Evolutionary conservation across 805 yeast species (phyloP).

Genomic region (Cyberlindnera veronae): DNA sequence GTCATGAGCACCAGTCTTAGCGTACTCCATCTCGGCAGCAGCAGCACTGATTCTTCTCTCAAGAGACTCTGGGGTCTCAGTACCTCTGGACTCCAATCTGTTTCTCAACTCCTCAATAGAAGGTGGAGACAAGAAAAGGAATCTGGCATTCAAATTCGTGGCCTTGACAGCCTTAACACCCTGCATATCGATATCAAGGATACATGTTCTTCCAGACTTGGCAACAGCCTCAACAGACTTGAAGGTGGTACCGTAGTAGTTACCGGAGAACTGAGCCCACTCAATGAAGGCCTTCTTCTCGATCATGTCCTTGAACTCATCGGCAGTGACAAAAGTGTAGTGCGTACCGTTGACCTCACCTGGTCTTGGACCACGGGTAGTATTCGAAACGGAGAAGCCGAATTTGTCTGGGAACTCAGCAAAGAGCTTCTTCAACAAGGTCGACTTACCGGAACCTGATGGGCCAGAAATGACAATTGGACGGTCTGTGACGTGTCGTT

Average conservation of each 20-base stretch:
- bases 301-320: conserved; percentile 73
- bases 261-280: conserved; percentile 98
- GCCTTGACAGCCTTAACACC: conserved; percentile 92
- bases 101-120: conserved; percentile 70
- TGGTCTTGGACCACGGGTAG: conserved; percentile 87
- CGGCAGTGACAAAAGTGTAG: conserved; percentile 82
- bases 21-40: conserved; percentile 80
- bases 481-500: conserved; percentile 43
- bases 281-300: conserved; percentile 79
- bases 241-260: conserved; percentile 93
- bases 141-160: conserved; percentile 80
- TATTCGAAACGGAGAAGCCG: conserved; percentile 92
- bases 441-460: conserved; percentile 93
- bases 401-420: conserved; percentile 86
- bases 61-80: conserved; percentile 85
- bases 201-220: conserved; percentile 67
- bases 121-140: conserved; percentile 88
- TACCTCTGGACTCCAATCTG: conserved; percentile 87
- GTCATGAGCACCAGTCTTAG: conserved; percentile 92
- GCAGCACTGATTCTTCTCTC: conserved; percentile 87
- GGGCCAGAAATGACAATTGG: conserved; percentile 98
- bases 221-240: conserved; percentile 68
- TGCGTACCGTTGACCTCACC: conserved; percentile 91
- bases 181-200: conserved; percentile 98
- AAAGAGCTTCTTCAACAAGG: conserved; percentile 82